Evolutionary conservation across 768 basidiomycete species (phyloP).

Genomic region (Leucogyrophana mollusca): DNA sequence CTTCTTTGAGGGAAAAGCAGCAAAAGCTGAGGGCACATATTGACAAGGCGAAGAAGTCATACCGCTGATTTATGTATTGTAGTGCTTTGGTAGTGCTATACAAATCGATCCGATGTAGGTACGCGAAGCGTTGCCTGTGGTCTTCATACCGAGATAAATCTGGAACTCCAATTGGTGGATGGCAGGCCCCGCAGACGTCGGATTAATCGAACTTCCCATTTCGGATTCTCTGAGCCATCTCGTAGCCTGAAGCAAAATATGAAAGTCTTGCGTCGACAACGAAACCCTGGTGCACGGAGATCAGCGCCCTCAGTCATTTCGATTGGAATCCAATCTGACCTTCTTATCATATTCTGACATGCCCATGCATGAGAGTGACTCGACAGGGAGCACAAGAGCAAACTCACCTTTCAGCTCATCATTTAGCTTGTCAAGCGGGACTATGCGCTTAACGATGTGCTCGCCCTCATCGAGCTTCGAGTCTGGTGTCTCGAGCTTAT

Average conservation of each 20-base stretch:
- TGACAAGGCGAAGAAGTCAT: constrained; percentile 58
- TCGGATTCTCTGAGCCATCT: constrained; percentile 45
- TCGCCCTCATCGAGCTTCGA: constrained; percentile 87
- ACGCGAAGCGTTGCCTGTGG: no score
- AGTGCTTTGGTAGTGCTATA: no score
- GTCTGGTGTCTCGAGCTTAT: constrained; percentile 62
- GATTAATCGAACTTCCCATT: constrained; percentile 19
- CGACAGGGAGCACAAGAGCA: not conserved
- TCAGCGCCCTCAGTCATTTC: not conserved
- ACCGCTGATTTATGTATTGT: constrained; percentile 22
- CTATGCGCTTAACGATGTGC: constrained; percentile 70
- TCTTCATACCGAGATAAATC: no score
- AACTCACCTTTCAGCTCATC: constrained; percentile 65
- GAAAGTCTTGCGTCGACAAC: constrained; percentile 75
- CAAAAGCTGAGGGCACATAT: constrained; percentile 75
- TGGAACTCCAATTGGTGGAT: no score
- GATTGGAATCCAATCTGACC: constrained; percentile 32
- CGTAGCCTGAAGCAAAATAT: constrained; percentile 73
- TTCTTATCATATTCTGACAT: constrained; percentile 55
- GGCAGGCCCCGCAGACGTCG: no score
- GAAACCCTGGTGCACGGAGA: constrained; percentile 41
- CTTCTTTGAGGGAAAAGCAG: constrained; percentile 79
- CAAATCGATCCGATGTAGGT: no score
- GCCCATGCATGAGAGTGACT: not conserved
- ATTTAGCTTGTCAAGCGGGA: constrained; percentile 65